Evolutionary conservation across 2,329 filamentous ascomycete genomes (phyloP).

Genomic region (Colletotrichum cuscutae): DNA sequence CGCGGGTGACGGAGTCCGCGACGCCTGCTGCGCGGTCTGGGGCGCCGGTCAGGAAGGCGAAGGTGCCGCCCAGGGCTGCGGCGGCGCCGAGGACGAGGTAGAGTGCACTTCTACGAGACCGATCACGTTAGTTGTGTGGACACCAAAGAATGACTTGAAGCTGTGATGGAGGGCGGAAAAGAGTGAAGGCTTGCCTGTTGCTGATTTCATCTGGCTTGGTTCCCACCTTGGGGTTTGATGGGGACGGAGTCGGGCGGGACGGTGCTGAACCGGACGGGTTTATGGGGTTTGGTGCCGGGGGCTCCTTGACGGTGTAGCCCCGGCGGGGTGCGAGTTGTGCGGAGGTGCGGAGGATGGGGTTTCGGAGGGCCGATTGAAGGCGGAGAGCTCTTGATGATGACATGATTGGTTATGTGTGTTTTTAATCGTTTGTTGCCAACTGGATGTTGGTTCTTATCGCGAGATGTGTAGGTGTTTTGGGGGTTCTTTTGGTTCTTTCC

Average conservation of each 20-base stretch:
- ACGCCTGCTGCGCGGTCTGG: conserved; percentile 22
- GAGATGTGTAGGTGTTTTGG: too few relatives aligned
- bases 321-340: background rate
- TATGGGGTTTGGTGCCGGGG: background rate
- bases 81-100: background rate
- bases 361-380: background rate
- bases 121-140: background rate
- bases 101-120: background rate
- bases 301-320: background rate
- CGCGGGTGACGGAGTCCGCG: background rate
- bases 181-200: background rate
- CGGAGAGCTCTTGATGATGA: conserved; percentile 6
- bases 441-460: too few relatives aligned
- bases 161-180: too few relatives aligned
- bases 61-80: background rate
- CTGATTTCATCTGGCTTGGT: conserved; percentile 6
- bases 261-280: background rate
- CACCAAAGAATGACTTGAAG: background rate
- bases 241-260: background rate
- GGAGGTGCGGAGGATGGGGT: background rate
- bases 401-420: background rate
- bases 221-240: background rate
- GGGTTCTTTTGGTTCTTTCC: too few relatives aligned
- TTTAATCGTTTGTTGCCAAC: too few relatives aligned
- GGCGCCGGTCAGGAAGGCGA: conserved; percentile 10